Evolutionary conservation across 2,329 filamentous ascomycete genomes (phyloP).

Genomic region (Penicillium glabrum): DNA sequence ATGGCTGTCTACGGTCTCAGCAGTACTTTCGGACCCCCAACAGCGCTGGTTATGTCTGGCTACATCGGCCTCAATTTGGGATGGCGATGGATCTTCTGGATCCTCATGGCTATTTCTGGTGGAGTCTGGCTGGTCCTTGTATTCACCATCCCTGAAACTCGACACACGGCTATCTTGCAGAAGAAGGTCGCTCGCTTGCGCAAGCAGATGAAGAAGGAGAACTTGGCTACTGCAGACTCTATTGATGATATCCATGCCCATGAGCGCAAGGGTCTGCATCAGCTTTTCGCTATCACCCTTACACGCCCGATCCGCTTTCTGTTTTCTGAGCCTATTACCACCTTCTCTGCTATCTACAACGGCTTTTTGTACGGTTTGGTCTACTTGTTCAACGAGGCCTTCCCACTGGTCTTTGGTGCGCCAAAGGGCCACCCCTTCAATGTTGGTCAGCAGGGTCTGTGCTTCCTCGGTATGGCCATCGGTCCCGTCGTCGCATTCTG

Average conservation of each 20-base stretch:
- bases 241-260: slow-evolving; percentile 38
- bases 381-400: slow-evolving; percentile 74
- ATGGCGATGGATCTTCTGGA: slow-evolving; percentile 63
- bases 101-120: slow-evolving; percentile 57
- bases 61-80: slow-evolving; percentile 36
- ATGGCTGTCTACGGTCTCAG: slow-evolving; percentile 39
- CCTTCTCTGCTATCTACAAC: slow-evolving; percentile 30
- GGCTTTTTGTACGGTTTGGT: slow-evolving; percentile 75
- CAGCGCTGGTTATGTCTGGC: slow-evolving; percentile 34
- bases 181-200: slow-evolving; percentile 55
- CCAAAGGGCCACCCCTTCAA: slow-evolving; percentile 59
- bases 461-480: slow-evolving; percentile 58
- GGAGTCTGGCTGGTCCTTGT: slow-evolving; percentile 51
- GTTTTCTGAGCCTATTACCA: slow-evolving; percentile 31
- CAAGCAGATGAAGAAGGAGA: slow-evolving; percentile 42
- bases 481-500: slow-evolving; percentile 65
- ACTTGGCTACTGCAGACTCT: slow-evolving; percentile 62
- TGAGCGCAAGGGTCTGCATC: slow-evolving; percentile 64
- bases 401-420: slow-evolving; percentile 64
- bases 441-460: slow-evolving; percentile 56
- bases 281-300: slow-evolving; percentile 68
- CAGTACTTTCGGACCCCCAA: slow-evolving; percentile 37
- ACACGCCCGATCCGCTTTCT: slow-evolving; percentile 59
- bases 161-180: slow-evolving; percentile 57
- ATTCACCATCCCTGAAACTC: slow-evolving; percentile 54